These are phyloP conservation scores for Lonicera japonica DNA, from an alignment of 129 eudicot species.

Conservation along the genomic window DNA sequence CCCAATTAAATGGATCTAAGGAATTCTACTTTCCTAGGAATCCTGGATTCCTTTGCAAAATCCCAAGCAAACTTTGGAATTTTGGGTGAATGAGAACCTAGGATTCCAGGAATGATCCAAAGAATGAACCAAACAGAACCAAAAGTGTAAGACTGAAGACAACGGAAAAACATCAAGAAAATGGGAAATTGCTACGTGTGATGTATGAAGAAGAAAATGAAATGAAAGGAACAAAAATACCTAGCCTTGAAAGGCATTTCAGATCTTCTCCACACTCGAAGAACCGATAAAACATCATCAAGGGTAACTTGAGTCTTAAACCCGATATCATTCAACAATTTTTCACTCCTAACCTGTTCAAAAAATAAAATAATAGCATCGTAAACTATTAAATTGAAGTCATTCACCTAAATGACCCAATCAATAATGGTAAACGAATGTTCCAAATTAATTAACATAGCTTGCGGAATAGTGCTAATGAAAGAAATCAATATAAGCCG, in stretches of 20 bases:
- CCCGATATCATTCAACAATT: slow-evolving; percentile 32
- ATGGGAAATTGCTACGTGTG: too few relatives aligned
- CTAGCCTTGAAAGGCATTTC: too few relatives aligned
- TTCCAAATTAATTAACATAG: background rate
- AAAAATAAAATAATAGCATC: background rate
- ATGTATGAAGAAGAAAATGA: slow-evolving; percentile 8
- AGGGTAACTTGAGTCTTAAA: too few relatives aligned
- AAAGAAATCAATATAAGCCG: slow-evolving; percentile 41
- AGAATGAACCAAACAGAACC: background rate
- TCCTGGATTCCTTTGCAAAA: too few relatives aligned
- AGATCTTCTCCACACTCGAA: too few relatives aligned
- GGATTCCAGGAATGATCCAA: too few relatives aligned
- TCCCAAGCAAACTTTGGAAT: too few relatives aligned
- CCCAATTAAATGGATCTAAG: too few relatives aligned
- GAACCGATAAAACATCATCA: too few relatives aligned
- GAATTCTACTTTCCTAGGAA: too few relatives aligned
- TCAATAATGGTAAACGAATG: background rate
- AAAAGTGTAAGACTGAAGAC: background rate
- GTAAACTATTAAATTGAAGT: background rate
- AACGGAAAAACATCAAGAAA: background rate
- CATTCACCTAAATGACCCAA: too few relatives aligned
- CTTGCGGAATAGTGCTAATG: slow-evolving; percentile 46
- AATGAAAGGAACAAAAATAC: slow-evolving; percentile 29
- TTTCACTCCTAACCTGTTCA: slow-evolving; percentile 35
- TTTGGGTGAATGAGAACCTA: too few relatives aligned